phyloP scores from a whole-genome alignment of 1,284 basidiomycete species.

The Papiliotrema terrestris region DNA sequence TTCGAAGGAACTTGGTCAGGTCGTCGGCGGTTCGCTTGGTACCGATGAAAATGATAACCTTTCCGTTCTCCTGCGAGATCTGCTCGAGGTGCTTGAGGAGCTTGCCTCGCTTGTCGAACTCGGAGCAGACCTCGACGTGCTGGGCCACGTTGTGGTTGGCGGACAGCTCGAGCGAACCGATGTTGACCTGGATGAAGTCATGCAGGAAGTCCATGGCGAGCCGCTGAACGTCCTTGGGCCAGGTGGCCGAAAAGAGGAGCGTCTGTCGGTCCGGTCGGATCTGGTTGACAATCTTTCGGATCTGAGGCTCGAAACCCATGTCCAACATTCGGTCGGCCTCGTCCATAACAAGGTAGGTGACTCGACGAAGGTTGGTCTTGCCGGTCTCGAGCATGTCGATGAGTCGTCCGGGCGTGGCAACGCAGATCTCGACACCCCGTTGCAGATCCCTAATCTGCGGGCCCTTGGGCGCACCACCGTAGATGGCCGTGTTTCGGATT shows the following conservation, averaged over 20 bases:
- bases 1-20: constrained; percentile 92
- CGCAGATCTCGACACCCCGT: constrained; percentile 93
- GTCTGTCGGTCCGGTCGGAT: constrained; percentile 95
- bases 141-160: constrained; percentile 98
- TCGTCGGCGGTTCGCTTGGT: constrained; percentile 98
- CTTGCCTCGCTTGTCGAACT: constrained; percentile 95
- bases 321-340: constrained; percentile 73
- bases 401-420: constrained; percentile 90
- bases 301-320: constrained; percentile 93
- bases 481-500: constrained; percentile 96
- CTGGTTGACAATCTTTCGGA: constrained; percentile 95
- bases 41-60: constrained; percentile 97
- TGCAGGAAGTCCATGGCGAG: constrained; percentile 94
- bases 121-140: constrained; percentile 92
- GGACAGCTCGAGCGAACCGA: constrained; percentile 96
- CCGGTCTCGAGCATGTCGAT: constrained; percentile 96
- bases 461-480: constrained; percentile 97
- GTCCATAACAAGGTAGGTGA: constrained; percentile 98
- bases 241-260: constrained; percentile 96
- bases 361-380: constrained; percentile 91
- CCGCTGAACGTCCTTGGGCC: constrained; percentile 99
- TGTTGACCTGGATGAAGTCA: constrained; percentile 98
- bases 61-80: constrained; percentile 94
- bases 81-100: constrained; percentile 96
- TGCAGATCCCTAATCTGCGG: constrained; percentile 96